phyloP scores from a whole-genome alignment of 306 rosid genomes.

The Nissolia schottii region DNA sequence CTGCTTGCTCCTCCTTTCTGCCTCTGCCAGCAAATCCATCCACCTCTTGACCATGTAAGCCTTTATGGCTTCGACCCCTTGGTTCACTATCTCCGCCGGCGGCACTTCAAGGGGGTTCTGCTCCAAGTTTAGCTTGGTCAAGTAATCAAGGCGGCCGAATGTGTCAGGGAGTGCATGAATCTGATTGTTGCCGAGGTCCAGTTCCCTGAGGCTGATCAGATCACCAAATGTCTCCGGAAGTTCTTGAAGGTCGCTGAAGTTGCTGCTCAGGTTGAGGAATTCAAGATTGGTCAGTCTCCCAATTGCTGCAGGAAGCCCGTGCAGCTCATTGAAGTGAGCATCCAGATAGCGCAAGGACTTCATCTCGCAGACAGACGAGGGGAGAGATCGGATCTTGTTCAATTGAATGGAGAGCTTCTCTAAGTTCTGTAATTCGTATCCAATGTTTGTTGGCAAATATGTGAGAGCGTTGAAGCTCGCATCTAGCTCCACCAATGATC shows the following conservation, averaged over 20 bases:
- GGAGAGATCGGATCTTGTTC: slow-evolving; percentile 85
- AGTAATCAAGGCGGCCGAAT: slow-evolving; percentile 77
- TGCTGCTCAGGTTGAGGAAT: slow-evolving; percentile 66
- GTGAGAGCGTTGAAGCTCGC: slow-evolving; percentile 73
- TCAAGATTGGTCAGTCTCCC: slow-evolving; percentile 67
- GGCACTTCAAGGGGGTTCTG: slow-evolving; percentile 84
- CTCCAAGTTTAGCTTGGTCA: slow-evolving; percentile 81
- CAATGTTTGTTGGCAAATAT: slow-evolving; percentile 98
- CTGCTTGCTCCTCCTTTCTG: slow-evolving; percentile 57
- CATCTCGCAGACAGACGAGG: slow-evolving; percentile 82
- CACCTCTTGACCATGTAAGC: slow-evolving; percentile 76
- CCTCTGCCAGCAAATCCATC: slow-evolving; percentile 71
- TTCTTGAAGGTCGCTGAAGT: slow-evolving; percentile 74
- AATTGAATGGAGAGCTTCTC: slow-evolving; percentile 63
- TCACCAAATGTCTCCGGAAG: slow-evolving; percentile 88
- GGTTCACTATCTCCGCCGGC: slow-evolving; percentile 58
- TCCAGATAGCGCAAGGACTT: slow-evolving; percentile 68
- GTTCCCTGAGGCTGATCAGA: slow-evolving; percentile 70
- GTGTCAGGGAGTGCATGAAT: slow-evolving; percentile 80
- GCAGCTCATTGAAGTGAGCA: slow-evolving; percentile 91
- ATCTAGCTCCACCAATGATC: slow-evolving; percentile 95
- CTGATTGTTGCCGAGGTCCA: slow-evolving; percentile 96
- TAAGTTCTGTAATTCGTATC: slow-evolving; percentile 54
- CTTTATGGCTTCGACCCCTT: slow-evolving; percentile 73
- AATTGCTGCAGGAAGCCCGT: slow-evolving; percentile 74